Base-by-base conservation (phyloP, 768 basidiomycete genomes). In the Mycena indigotica region DNA sequence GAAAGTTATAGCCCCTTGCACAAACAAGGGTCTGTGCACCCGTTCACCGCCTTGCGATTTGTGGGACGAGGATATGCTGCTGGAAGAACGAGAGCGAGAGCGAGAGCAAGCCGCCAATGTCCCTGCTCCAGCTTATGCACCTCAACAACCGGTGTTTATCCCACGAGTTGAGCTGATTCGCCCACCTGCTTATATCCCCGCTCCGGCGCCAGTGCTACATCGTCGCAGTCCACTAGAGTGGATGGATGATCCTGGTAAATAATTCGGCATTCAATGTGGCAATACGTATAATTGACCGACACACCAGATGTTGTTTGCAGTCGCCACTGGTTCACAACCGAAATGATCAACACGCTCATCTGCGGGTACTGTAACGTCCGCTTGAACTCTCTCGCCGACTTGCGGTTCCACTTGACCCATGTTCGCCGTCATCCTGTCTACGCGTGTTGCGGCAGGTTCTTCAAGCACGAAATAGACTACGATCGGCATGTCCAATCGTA, bases 31-130 rank as follows among this genome's bases (percentile, higher is more conserved):
- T 2, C 52, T 52, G 17, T 77, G 75, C 55, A 67, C 67, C 6
- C 67, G 73, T 25, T 46, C 65, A 10, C 73, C 74, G 3, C 66
- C 74, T 5, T 77, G 74, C 55, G 68, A 66, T 1, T 64, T 75
- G 16, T 77, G 73, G 74, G 75, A 75, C 50, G 74, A 77, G 41
- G 66, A 74, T 5, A 70, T 71, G 68, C 56, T 75, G 1, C 63
- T 75, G 23, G 71, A 70, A 56, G 65, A 68, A 52, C 70, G 70
- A 24, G 71, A 70, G 53, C 69, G 71, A 4, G 67, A 68, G 56
- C 61, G 59, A 5, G 66, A 57, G 15, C 62, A 60, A 30, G 63
- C 40, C 16, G 55, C 61, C 21, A 25, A 21, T 2, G 52, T 28
- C 4, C 52, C 60, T 16, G 49, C 46, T 3, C 49, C 56, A 30